These are phyloP conservation scores for Magnolia changhungtana DNA, from an alignment of 164 flowering plant species.

Conservation along the genomic window DNA sequence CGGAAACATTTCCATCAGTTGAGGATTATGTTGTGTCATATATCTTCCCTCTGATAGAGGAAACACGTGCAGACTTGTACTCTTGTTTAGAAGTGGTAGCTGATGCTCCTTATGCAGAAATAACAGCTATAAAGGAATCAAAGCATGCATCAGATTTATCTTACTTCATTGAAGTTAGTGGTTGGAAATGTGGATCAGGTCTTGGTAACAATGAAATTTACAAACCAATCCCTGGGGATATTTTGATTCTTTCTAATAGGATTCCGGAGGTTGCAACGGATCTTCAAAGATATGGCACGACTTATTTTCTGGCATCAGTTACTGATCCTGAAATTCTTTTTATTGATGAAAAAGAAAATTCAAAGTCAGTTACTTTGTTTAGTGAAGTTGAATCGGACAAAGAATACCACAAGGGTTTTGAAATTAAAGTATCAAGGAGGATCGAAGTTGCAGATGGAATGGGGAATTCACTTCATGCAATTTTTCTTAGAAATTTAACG, in stretches of 20 bases:
- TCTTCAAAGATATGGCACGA: conserved; percentile 29
- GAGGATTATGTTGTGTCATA: conserved; percentile 44
- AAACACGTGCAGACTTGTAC: conserved; percentile 45
- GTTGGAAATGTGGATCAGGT: neutral
- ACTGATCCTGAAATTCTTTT: conserved; percentile 1
- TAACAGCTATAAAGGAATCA: conserved; percentile 19
- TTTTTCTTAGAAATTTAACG: conserved; percentile 44
- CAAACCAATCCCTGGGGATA: conserved; percentile 54
- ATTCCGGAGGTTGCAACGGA: conserved; percentile 46
- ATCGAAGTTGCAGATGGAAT: conserved; percentile 18
- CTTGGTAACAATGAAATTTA: conserved; percentile 31
- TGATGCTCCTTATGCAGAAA: conserved; percentile 46
- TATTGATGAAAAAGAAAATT: neutral
- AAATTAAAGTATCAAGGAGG: conserved; percentile 30
- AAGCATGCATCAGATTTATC: neutral
- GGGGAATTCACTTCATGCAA: conserved; percentile 33
- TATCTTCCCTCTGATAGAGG: conserved; percentile 48
- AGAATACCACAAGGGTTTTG: neutral
- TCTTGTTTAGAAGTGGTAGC: conserved; percentile 44
- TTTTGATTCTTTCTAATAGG: conserved; percentile 39
- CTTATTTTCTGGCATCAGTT: conserved; percentile 40
- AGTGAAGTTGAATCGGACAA: conserved; percentile 11
- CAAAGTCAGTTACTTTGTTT: neutral
- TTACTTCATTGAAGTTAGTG: neutral
- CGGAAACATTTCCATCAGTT: conserved; percentile 42